Conservation (phyloP, 352 stramenopile genomes). For the Thraustochytrium striatum region DNA sequence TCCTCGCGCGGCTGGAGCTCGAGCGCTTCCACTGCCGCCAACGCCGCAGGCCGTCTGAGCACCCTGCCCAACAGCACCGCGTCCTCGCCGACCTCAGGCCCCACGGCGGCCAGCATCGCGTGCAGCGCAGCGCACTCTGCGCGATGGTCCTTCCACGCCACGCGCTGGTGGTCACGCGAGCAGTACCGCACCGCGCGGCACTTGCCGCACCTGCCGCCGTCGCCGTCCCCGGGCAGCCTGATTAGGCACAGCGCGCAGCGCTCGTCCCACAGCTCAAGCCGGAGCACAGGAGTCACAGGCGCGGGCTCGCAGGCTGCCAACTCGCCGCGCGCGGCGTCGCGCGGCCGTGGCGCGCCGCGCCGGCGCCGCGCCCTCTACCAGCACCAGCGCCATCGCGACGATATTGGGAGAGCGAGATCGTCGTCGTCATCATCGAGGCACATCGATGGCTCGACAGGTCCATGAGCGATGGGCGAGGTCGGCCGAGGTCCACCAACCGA, state of each 20-base stretch:
- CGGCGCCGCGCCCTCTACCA: too few relatives aligned
- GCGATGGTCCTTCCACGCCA: constrained; percentile 76
- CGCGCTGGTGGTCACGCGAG: constrained; percentile 74
- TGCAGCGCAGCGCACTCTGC: constrained; percentile 58
- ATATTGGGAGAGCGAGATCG: too few relatives aligned
- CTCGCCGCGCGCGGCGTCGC: too few relatives aligned
- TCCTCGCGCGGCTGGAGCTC: background rate
- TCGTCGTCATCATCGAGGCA: too few relatives aligned
- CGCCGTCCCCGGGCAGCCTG: background rate
- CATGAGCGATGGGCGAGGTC: too few relatives aligned
- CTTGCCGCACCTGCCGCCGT: constrained; percentile 58
- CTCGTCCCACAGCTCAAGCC: background rate
- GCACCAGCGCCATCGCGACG: too few relatives aligned
- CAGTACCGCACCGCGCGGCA: constrained; percentile 73
- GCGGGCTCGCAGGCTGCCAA: background rate
- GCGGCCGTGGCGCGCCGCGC: too few relatives aligned
- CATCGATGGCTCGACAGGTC: too few relatives aligned
- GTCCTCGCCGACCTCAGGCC: background rate
- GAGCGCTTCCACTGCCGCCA: background rate
- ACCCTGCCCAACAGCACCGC: background rate
- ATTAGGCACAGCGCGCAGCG: background rate
- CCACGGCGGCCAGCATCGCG: background rate
- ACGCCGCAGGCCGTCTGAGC: background rate
- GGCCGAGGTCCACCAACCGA: too few relatives aligned
- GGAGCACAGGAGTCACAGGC: background rate